Evolutionary conservation across 2,329 filamentous ascomycete species (phyloP), one percentile per base, ranked within the genome.

Genomic region (Plectosphaerella plurivora): DNA sequence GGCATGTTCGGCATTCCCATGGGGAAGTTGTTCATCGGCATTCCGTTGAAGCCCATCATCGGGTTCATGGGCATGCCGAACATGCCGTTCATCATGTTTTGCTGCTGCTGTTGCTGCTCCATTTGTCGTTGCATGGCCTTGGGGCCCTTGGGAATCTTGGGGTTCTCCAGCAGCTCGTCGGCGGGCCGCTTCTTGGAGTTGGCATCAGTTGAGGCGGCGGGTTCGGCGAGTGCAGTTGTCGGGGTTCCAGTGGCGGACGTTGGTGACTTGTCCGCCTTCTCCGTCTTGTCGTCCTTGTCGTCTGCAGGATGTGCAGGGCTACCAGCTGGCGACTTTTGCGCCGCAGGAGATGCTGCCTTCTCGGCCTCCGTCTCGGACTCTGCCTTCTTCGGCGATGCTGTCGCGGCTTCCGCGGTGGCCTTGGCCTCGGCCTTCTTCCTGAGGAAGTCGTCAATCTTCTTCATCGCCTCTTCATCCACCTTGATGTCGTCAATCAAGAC

Each of bases 401-500:
- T 51, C 42, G 66, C 64, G 36, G 68, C 65, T 47, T 66, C 62
- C 14, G 74, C 79, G 60, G 78, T 22, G 22, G 22, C 22, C 22
- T 22, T 22, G 22, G 22, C 22, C 63, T 82, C 79, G 54, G 72
- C 72, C 67, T 81, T 83, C 58, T 79, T 78, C 61, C 78, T 77
- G 57, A 84, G 66, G 65, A 88, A 97, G 39, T 82, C 82, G 73
- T 89, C 88, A 59, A 96, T 89, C 71, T 89, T 92, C 62, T 81
- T 77, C 58, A 84, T 82, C 56, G 85, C 82, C 61, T 94, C 90
- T 59, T 90, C 87, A 72, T 97, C 91, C 58, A 86, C 74, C 66
- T 86, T 83, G 61, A 99, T 82, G 72, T 96, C 88, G 79, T 97
- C 93, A 73, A 97, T 89, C 64, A 97, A 79, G 59, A 97, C 90